These are phyloP conservation scores for Zymoseptoria passerinii DNA, from an alignment of 2,329 filamentous ascomycete species.

Conservation along the genomic window DNA sequence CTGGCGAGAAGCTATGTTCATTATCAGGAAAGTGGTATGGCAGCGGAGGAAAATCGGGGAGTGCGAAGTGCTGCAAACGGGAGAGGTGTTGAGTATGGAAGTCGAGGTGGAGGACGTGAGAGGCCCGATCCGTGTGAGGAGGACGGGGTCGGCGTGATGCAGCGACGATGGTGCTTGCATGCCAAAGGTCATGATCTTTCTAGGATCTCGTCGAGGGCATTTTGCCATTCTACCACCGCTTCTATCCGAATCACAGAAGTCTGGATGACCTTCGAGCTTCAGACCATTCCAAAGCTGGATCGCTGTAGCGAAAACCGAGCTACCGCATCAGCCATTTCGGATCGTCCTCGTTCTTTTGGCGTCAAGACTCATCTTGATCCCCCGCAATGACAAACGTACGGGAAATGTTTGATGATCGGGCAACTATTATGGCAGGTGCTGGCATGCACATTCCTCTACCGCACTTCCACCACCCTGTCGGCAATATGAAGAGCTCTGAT, in stretches of 20 bases:
- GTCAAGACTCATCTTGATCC: neutral
- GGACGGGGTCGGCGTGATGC: constrained; percentile 4
- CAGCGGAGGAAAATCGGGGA: constrained; percentile 33
- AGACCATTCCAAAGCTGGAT: neutral
- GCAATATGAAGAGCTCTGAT: neutral
- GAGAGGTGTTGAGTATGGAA: constrained; percentile 31
- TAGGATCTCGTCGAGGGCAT: too few species aligned
- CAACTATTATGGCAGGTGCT: neutral
- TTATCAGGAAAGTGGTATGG: constrained; percentile 37
- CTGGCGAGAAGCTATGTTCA: constrained; percentile 44
- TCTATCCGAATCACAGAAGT: neutral
- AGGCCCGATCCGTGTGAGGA: constrained; percentile 42
- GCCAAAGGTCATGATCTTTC: neutral
- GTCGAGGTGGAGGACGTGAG: constrained; percentile 31
- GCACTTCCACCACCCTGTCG: neutral
- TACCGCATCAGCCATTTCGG: neutral
- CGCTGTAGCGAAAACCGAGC: neutral
- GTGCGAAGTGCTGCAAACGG: constrained; percentile 44
- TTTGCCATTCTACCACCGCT: too few species aligned
- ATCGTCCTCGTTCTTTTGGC: neutral
- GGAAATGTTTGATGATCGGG: neutral
- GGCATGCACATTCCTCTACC: too few species aligned
- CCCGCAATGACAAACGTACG: neutral
- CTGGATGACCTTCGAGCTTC: neutral
- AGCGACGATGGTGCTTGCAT: neutral